phyloP scores from a whole-genome alignment of 768 basidiomycete species.

The Asterophora lycoperdoides region DNA sequence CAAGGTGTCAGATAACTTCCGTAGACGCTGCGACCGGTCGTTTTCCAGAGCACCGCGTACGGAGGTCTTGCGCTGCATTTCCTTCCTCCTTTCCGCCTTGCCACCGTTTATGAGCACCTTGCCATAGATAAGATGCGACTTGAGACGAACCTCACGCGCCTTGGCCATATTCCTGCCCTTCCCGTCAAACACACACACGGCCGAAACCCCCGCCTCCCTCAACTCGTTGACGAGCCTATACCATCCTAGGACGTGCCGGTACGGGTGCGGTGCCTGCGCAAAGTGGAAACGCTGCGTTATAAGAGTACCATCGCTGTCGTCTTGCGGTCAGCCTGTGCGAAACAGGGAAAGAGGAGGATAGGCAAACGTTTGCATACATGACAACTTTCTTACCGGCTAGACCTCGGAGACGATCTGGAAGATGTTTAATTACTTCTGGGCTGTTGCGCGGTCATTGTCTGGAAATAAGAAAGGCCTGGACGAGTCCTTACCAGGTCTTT shows the following conservation, averaged over 20 bases:
- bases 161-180: constrained; percentile 64
- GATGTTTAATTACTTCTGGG: constrained; percentile 56
- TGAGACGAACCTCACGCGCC: constrained; percentile 51
- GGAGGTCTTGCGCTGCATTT: constrained; percentile 41
- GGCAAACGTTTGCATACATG: constrained; percentile 47
- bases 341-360: constrained; percentile 4
- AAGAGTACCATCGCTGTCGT: constrained; percentile 74
- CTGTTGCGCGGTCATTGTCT: constrained; percentile 29
- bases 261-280: constrained; percentile 54
- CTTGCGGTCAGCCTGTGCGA: constrained; percentile 3
- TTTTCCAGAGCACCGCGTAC: constrained; percentile 56
- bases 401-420: constrained; percentile 60
- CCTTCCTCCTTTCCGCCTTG: constrained; percentile 49
- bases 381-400: constrained; percentile 67
- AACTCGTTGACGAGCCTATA: constrained; percentile 65
- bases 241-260: constrained; percentile 78
- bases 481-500: constrained; percentile 47
- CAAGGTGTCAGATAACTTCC: constrained; percentile 36
- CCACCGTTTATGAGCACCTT: not conserved
- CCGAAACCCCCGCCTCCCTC: constrained; percentile 47
- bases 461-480: not conserved
- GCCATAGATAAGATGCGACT: too few species aligned
- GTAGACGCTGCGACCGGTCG: constrained; percentile 53
- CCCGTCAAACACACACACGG: constrained; percentile 81
- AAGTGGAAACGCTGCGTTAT: constrained; percentile 82